Evolutionary conservation across 345 rosid genomes (phyloP), one percentile per base, ranked within the genome.

Genomic region (Rhizophora apiculata): DNA sequence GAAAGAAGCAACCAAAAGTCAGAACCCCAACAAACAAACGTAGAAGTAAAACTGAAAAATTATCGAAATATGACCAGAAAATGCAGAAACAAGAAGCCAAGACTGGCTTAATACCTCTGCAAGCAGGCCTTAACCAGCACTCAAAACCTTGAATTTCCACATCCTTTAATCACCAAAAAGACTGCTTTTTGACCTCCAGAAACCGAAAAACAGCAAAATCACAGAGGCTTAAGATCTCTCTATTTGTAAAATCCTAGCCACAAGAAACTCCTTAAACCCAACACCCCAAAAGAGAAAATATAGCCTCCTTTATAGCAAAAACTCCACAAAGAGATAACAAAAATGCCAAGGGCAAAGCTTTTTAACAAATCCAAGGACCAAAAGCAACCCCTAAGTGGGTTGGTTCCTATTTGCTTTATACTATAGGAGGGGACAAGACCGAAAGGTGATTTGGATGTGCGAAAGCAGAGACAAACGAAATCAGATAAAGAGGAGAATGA

Each of bases 121-220:
- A 27, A 24, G 6, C 21, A 3, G 4, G 30, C 21, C 72, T 84
- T 72, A 77, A 69, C 76, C 82, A 65, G 65, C 73, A 73, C 79
- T 59, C 55, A 79, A 75, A 68, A 71, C 56, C 75, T 62, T 53
- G 61, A 72, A 70, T 55, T 78, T 72, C 69, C 82, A 26, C 86
- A 78, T 79, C 77, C 51, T 74, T 49, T 62, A 67, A 77, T 63
- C 69, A 75, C 24, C 1, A 54, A 52, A 26, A 67, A 26, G 57
- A 34, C 27, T 22, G 7, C 6, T 18, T 58, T 64, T 18, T 26
- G 34, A 52, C 62, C 65, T 21, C 27, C 22, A 62, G 65, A 69
- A 66, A 70, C 62, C 70, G 43, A 70, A 57, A 46, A 34, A 20
- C 39, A 49, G 16, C 24, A 22, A 58, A 62, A 65, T 29, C 52